phyloP scores from a whole-genome alignment of 169 alveolate genomes.

The Fabrea salina region DNA sequence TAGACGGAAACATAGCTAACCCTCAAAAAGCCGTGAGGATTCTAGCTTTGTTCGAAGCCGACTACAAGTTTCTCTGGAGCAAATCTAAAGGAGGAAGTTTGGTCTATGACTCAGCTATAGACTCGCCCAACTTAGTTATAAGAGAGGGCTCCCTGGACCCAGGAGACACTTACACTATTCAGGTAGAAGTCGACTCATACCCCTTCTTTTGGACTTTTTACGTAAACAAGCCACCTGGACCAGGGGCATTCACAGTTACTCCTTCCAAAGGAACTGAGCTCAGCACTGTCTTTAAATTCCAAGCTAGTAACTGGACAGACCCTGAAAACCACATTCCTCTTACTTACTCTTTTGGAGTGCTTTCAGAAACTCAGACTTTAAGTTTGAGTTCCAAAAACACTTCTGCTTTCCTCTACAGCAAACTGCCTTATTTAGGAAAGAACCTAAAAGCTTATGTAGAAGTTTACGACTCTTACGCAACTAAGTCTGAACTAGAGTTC shows the following conservation, averaged over 20 bases:
- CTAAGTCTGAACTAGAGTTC: not conserved
- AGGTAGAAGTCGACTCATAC: too few species aligned
- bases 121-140: not conserved
- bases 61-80: too few species aligned
- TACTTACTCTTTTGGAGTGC: not conserved
- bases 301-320: conserved; percentile 13
- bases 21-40: too few species aligned
- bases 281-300: not conserved
- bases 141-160: not conserved
- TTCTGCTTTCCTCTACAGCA: not conserved
- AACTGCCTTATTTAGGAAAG: not conserved
- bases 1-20: too few species aligned
- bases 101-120: too few species aligned
- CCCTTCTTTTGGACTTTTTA: not conserved
- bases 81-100: too few species aligned
- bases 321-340: not conserved
- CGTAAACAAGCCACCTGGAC: not conserved
- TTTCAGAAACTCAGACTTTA: not conserved
- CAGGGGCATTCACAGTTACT: not conserved
- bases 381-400: too few species aligned
- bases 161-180: too few species aligned
- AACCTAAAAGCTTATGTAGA: not conserved
- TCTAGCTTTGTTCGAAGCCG: too few species aligned
- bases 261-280: not conserved
- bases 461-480: not conserved